Evolutionary conservation across 257 asterid genomes (phyloP).

Genomic region (Capsicum chinense): DNA sequence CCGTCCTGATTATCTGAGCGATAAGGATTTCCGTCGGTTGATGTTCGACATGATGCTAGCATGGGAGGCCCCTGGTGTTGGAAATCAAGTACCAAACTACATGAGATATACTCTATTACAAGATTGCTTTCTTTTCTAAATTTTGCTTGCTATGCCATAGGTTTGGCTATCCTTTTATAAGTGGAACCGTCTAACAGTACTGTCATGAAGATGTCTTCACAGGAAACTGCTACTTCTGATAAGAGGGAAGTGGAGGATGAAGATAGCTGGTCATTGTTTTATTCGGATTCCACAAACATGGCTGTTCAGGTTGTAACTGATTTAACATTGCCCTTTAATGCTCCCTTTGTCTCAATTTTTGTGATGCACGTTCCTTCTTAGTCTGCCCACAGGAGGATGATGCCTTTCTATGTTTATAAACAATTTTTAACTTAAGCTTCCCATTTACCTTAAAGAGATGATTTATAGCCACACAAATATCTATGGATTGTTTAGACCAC

Average conservation of each 20-base stretch:
- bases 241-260: slow-evolving; percentile 70
- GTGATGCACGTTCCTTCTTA: slow-evolving; percentile 12
- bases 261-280: slow-evolving; percentile 80
- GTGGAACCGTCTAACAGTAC: slow-evolving; percentile 17
- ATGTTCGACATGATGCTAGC: slow-evolving; percentile 95
- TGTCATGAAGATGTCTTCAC: slow-evolving; percentile 31
- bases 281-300: slow-evolving; percentile 77
- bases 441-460: slow-evolving; percentile 7
- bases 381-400: background rate
- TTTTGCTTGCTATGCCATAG: background rate
- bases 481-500: slow-evolving; percentile 1
- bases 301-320: slow-evolving; percentile 75
- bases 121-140: slow-evolving; percentile 19
- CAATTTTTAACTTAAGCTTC: background rate
- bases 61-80: slow-evolving; percentile 80
- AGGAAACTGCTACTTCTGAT: slow-evolving; percentile 57
- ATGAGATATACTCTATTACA: slow-evolving; percentile 45
- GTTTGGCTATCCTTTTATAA: slow-evolving; percentile 12
- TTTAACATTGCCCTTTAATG: slow-evolving; percentile 25
- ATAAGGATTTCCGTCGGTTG: slow-evolving; percentile 70
- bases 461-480: background rate
- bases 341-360: background rate
- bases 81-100: slow-evolving; percentile 44
- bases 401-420: background rate
- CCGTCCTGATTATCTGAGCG: slow-evolving; percentile 64